These are phyloP conservation scores for Abrus pulchellus DNA, from an alignment of 306 rosid genomes.

Conservation along the genomic window DNA sequence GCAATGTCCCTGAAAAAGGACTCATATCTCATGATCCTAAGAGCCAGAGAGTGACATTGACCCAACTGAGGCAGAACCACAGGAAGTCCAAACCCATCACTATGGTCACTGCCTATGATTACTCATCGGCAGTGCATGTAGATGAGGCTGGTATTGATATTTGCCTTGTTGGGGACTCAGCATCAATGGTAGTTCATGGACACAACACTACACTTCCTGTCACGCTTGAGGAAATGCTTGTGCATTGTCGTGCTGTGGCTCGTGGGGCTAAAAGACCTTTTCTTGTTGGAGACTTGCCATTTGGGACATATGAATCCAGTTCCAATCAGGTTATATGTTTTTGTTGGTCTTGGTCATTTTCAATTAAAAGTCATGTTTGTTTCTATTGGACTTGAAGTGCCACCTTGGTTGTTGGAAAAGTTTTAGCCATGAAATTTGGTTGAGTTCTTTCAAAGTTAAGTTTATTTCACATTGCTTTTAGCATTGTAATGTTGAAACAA, in stretches of 20 bases:
- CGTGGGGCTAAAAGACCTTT: slow-evolving; percentile 86
- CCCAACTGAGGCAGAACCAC: slow-evolving; percentile 66
- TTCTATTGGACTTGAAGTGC: neutral
- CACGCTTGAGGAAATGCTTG: slow-evolving; percentile 75
- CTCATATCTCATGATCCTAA: slow-evolving; percentile 59
- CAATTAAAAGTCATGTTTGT: neutral
- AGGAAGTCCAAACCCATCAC: slow-evolving; percentile 72
- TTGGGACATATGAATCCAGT: slow-evolving; percentile 85
- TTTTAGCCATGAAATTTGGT: too few species aligned
- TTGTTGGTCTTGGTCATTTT: neutral
- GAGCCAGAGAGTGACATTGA: slow-evolving; percentile 67
- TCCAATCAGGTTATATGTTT: slow-evolving; percentile 58
- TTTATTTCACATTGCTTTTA: neutral
- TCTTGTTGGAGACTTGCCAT: slow-evolving; percentile 86
- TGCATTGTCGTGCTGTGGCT: slow-evolving; percentile 85
- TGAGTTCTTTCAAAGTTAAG: too few species aligned
- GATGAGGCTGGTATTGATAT: slow-evolving; percentile 76
- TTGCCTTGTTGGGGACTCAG: slow-evolving; percentile 90
- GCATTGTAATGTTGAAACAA: too few species aligned
- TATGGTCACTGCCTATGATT: slow-evolving; percentile 91
- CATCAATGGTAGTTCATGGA: slow-evolving; percentile 94
- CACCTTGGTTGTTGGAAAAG: slow-evolving; percentile 7
- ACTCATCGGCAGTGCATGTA: slow-evolving; percentile 83
- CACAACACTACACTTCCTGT: slow-evolving; percentile 84
- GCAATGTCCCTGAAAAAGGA: slow-evolving; percentile 83